phyloP scores from a whole-genome alignment of 2,329 filamentous ascomycete genomes.

The Colletotrichum karsti region DNA sequence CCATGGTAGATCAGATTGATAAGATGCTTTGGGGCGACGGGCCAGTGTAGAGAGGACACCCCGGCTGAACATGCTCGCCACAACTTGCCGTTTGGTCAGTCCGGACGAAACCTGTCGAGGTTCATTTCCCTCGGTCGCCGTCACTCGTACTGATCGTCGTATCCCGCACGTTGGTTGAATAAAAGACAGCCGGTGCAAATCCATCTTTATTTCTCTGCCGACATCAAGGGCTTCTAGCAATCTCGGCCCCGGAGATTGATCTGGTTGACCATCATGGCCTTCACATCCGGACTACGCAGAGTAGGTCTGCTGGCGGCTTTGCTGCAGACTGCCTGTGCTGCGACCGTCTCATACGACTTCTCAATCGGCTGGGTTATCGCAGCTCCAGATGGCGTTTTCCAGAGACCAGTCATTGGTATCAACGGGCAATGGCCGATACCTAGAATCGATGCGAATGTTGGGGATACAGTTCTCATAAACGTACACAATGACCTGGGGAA shows the following conservation, averaged over 20 bases:
- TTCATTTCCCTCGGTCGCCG: not conserved
- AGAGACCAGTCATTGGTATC: constrained; percentile 77
- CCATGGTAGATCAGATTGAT: constrained; percentile 27
- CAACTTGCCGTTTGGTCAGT: constrained; percentile 8
- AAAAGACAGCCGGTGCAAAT: not conserved
- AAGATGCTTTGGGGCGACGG: constrained; percentile 15
- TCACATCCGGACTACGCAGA: not conserved
- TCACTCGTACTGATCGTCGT: not conserved
- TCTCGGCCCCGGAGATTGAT: not conserved
- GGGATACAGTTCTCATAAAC: constrained; percentile 69
- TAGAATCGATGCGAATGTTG: constrained; percentile 67
- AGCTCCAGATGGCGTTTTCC: constrained; percentile 74
- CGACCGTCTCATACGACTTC: constrained; percentile 68
- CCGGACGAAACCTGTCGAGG: not conserved
- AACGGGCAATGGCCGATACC: constrained; percentile 82
- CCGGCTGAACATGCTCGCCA: constrained; percentile 7
- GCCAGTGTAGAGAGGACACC: not conserved
- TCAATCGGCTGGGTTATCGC: constrained; percentile 76
- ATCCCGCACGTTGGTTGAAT: not conserved
- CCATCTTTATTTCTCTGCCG: not conserved
- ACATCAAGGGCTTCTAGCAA: not conserved
- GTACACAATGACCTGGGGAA: constrained; percentile 68
- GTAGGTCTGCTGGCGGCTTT: constrained; percentile 8
- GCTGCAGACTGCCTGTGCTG: constrained; percentile 34
- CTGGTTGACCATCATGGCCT: not conserved